Conservation (phyloP, 208 protist species). For the Leishmania lainsoni region DNA sequence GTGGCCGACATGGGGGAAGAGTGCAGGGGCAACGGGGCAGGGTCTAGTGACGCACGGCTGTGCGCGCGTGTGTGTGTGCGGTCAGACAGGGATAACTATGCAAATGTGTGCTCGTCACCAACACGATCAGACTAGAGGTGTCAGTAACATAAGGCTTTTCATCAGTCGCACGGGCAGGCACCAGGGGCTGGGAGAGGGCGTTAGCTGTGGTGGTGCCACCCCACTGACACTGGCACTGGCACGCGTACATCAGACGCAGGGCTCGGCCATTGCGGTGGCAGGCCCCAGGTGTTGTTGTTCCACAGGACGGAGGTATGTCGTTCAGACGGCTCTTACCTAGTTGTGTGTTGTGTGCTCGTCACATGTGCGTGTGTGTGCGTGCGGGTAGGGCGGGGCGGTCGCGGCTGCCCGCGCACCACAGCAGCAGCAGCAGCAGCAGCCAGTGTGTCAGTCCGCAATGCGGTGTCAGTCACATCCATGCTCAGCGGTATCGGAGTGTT, state of each 20-base stretch:
- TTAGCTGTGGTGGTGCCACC: background rate
- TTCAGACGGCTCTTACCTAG: conserved; percentile 43
- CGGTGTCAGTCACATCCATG: conserved; percentile 27
- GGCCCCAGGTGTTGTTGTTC: conserved; percentile 21
- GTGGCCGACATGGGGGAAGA: background rate
- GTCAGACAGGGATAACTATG: conserved; percentile 51
- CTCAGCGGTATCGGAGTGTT: conserved; percentile 46
- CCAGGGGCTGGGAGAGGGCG: background rate
- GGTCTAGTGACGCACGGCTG: background rate
- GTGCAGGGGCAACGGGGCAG: background rate
- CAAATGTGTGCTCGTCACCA: conserved; percentile 41
- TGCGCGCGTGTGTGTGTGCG: conserved; percentile 1
- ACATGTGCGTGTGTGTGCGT: conserved; percentile 13
- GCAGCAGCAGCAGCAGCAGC: conserved; percentile 2
- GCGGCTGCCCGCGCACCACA: background rate
- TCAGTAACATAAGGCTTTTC: conserved; percentile 26
- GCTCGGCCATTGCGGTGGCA: conserved; percentile 30
- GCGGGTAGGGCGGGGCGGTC: background rate
- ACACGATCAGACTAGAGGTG: conserved; percentile 44
- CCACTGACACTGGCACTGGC: background rate
- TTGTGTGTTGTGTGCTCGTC: conserved; percentile 26
- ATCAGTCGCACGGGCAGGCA: conserved; percentile 16
- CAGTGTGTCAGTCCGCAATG: conserved; percentile 20
- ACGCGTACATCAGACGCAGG: conserved; percentile 12
- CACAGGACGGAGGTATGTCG: conserved; percentile 31